A percentile compares a stretch with the other conserved stretches of the same genome.
Evolutionary conservation across 805 yeast genomes (phyloP).

Genomic region (Schizosaccharomyces cryophilus): DNA sequence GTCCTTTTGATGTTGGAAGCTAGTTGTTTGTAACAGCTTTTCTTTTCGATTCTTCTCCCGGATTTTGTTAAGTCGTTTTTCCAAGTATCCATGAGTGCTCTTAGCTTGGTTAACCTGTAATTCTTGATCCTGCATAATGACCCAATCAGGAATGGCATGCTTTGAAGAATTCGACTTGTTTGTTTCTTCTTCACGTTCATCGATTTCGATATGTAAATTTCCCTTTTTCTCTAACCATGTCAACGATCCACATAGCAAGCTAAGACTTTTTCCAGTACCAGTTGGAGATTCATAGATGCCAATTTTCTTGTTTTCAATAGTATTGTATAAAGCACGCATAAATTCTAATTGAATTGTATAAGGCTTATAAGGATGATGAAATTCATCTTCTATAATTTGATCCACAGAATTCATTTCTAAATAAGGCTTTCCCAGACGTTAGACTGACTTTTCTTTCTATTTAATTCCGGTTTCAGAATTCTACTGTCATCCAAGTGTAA

Average conservation of each 20-base stretch:
- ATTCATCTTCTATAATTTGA: constrained; percentile 11
- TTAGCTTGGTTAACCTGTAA: constrained; percentile 2
- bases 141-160: constrained; percentile 46
- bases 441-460: no score
- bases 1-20: no score
- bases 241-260: constrained; percentile 62
- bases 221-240: constrained; percentile 32
- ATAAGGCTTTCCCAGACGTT: no score
- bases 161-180: not conserved
- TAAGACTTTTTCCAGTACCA: constrained; percentile 30
- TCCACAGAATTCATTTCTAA: no score
- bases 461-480: no score
- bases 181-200: not conserved
- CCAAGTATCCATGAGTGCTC: constrained; percentile 3
- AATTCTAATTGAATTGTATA: constrained; percentile 53
- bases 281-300: constrained; percentile 85
- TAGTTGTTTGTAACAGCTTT: no score
- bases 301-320: constrained; percentile 32
- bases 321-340: constrained; percentile 50
- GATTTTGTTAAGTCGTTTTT: not conserved
- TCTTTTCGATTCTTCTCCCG: constrained; percentile 6
- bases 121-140: constrained; percentile 5
- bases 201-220: constrained; percentile 2
- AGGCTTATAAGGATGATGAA: constrained; percentile 60
- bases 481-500: no score